Conservation (phyloP, 2,329 filamentous ascomycete genomes). For the Cladosporium halotolerans region DNA sequence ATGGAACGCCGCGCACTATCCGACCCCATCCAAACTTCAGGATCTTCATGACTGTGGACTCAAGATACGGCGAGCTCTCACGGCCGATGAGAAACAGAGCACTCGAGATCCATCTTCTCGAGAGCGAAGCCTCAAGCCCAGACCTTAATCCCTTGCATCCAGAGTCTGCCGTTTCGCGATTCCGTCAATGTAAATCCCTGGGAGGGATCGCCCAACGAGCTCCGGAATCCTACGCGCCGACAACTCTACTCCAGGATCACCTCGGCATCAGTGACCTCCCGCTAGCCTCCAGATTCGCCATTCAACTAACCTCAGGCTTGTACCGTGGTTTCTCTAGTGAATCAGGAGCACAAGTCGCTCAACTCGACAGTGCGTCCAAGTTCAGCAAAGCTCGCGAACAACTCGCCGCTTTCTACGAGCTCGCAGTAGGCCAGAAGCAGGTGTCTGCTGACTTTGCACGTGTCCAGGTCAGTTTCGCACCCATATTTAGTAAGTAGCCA, state of each 20-base stretch:
- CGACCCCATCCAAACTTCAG: constrained; percentile 80
- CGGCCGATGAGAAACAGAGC: constrained; percentile 94
- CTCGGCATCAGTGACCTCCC: constrained; percentile 18
- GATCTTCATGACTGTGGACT: constrained; percentile 89
- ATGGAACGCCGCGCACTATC: constrained; percentile 74
- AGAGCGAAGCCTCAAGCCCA: background rate
- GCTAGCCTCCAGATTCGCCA: constrained; percentile 15
- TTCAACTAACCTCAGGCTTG: constrained; percentile 17
- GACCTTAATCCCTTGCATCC: constrained; percentile 15
- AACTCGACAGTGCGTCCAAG: constrained; percentile 3
- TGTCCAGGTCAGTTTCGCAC: constrained; percentile 31
- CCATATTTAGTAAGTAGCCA: constrained; percentile 24
- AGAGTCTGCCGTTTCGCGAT: constrained; percentile 27
- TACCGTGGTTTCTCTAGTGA: constrained; percentile 3
- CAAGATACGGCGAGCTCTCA: constrained; percentile 85
- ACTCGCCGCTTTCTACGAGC: constrained; percentile 26
- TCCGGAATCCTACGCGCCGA: background rate
- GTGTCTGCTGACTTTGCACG: constrained; percentile 35
- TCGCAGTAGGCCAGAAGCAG: constrained; percentile 27
- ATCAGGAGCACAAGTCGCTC: background rate
- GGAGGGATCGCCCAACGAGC: background rate
- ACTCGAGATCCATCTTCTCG: constrained; percentile 70
- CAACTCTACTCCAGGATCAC: constrained; percentile 17
- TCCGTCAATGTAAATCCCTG: constrained; percentile 12
- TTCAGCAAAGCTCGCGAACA: constrained; percentile 10